Evolutionary conservation across 2,329 filamentous ascomycete genomes (phyloP), one percentile per base, ranked within the genome.

Genomic region (Fusarium sp.): DNA sequence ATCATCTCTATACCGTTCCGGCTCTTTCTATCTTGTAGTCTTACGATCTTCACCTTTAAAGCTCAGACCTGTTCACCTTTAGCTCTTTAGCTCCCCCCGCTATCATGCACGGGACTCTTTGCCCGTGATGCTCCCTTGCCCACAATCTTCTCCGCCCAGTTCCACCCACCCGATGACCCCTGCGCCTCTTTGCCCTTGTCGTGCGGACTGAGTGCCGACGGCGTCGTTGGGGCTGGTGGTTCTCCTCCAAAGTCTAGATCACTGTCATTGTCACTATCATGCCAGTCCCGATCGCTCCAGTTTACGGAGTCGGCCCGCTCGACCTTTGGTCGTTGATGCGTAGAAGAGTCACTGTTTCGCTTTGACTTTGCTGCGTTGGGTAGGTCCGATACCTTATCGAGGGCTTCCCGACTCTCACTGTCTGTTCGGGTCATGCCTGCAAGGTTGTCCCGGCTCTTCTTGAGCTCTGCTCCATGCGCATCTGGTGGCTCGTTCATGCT

Each of bases 381-480:
- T 32, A 87, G 77, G 46, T 85, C 84, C 4, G 83, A 76, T 6
- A 88, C 82, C 42, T 79, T 76, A 57, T 87, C 86, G 22, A 77
- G 77, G 5, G 83, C 84, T 56, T 79, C 78, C 12, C 74, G 71
- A 5, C 71, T 62, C 57, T 80, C 79, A 51, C 74, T 79, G 29
- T 74, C 75, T 3, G 75, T 75, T 22, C 75, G 65, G 24, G 56
- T 59, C 24, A 70, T 58, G 34, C 44, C 49, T 13, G 63, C 55
- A 2, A 72, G 55, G 41, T 70, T 61, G 25, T 70, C 71, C 30
- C 44, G 70, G 61, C 65, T 77, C 70, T 62, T 69, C 67, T 84
- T 87, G 20, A 86, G 91, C 80, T 94, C 92, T 42, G 86, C 84
- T 11, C 92, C 92, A n/a, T 90, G 84, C 59, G 83, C 82, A 44